Base-by-base conservation (phyloP, 2,329 filamentous ascomycete species). In the Cercospora sojina region DNA sequence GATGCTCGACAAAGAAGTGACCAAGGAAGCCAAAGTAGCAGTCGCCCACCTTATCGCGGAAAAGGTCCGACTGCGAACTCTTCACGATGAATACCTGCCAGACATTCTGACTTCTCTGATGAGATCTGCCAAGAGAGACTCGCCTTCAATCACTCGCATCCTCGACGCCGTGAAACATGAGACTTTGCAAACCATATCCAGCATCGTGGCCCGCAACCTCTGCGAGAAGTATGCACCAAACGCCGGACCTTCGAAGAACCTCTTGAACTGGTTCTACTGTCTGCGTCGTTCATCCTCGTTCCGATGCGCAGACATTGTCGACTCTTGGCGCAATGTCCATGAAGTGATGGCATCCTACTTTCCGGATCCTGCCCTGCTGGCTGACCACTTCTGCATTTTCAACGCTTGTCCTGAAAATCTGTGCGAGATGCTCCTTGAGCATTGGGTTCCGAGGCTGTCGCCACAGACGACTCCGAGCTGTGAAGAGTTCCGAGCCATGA, bases 11-110 rank as follows among this genome's bases (percentile, higher is more conserved):
- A 58, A 38, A 16, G 27, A 38, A 13, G 38, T 32, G n/a, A 29
- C 43, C 18, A 41, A 27, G 16, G 20, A 53, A 13, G 47, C 64
- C 27, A 23, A 29, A 16, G 16, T 31, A 38, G 35, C 65, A 29
- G 31, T 67, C 6, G 31, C 55, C 13, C 27, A 59, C 6, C 57
- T 71, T 2, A 47, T 73, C 3, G 49, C 59, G 2, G 71, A 72
- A 23, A 75, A 76, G 49, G 57, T 71, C 23, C 58, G 59, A 5
- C 64, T 74, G 18, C 60, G 62, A 20, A 72, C 69, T 2, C 25
- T 75, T 12, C 32, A 8, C 5, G 35, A 41, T 3, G 20, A 64
- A 3, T 64, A 69, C 35, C 23, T 73, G 10, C 27, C 56, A 3
- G 27, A 49, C 4, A 49, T 68, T 5, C 20, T 72, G 20, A 65